Evolutionary conservation across 2,329 filamentous ascomycete genomes (phyloP).

Genomic region (Colletotrichum sp.): DNA sequence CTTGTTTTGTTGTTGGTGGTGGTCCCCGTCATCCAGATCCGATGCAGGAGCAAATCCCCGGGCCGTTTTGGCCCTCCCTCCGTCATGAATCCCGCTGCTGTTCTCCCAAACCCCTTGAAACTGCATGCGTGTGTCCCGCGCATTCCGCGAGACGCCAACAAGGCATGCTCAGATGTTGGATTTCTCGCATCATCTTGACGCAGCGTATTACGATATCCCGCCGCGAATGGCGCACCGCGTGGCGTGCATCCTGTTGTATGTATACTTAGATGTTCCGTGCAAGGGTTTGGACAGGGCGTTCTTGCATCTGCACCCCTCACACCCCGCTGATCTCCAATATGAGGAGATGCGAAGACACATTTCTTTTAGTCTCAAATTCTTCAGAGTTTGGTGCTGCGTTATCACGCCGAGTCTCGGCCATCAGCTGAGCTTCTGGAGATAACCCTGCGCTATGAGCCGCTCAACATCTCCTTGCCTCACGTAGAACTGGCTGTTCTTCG

Average conservation of each 20-base stretch:
- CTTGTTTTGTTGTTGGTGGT: not conserved
- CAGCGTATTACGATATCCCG: not conserved
- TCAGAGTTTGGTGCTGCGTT: not conserved
- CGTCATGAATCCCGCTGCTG: not conserved
- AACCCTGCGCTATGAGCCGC: constrained; percentile 90
- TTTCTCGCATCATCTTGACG: not conserved
- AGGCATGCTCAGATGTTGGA: not conserved
- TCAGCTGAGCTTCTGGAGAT: constrained; percentile 89
- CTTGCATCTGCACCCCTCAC: not conserved
- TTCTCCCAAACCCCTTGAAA: constrained; percentile 2
- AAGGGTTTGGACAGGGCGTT: not conserved
- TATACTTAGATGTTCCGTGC: not conserved
- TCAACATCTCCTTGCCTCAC: constrained; percentile 96
- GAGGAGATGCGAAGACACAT: not conserved
- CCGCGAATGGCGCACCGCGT: not conserved
- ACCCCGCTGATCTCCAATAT: not conserved
- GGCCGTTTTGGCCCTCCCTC: not conserved
- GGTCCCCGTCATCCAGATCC: not conserved
- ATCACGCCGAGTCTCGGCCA: not conserved
- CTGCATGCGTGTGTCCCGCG: not conserved
- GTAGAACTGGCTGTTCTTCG: constrained; percentile 98
- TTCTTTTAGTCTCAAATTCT: not conserved
- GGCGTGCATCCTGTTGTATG: not conserved
- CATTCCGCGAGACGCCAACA: not conserved
- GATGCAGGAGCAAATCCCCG: not conserved